Conservation (phyloP, 768 basidiomycete species). For the Hygrophorus russula region DNA sequence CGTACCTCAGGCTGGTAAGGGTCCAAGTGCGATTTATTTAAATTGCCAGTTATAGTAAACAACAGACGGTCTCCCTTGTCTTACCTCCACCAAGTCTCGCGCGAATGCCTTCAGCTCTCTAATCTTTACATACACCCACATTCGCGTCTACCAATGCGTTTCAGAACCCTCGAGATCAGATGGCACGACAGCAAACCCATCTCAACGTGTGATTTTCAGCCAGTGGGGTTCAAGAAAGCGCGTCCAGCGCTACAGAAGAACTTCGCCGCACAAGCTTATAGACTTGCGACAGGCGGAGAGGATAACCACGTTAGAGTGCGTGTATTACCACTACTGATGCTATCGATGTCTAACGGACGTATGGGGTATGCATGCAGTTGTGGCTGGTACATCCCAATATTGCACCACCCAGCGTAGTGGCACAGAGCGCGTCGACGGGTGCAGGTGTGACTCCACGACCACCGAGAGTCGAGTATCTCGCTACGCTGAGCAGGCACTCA, state of each 20-base stretch:
- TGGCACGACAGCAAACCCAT: slow-evolving; percentile 97
- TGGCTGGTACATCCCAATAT: slow-evolving; percentile 96
- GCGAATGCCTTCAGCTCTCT: neutral
- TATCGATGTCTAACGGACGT: neutral
- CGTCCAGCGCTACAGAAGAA: slow-evolving; percentile 47
- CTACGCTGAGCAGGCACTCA: slow-evolving; percentile 87
- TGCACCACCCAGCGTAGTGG: slow-evolving; percentile 47
- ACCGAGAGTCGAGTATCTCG: slow-evolving; percentile 92
- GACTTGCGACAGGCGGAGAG: slow-evolving; percentile 90
- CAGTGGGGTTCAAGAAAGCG: slow-evolving; percentile 70
- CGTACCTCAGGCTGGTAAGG: too few relatives aligned
- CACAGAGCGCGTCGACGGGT: slow-evolving; percentile 21
- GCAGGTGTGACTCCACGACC: slow-evolving; percentile 22
- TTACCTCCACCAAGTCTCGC: neutral
- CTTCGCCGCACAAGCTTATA: slow-evolving; percentile 67
- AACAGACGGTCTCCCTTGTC: neutral
- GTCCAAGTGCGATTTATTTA: too few relatives aligned
- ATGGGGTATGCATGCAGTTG: slow-evolving; percentile 34
- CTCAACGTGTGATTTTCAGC: slow-evolving; percentile 94
- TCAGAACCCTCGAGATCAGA: slow-evolving; percentile 84
- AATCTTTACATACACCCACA: neutral
- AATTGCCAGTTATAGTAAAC: neutral
- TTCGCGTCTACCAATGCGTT: slow-evolving; percentile 48
- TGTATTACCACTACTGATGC: slow-evolving; percentile 12
- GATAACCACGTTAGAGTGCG: slow-evolving; percentile 94